Base-by-base conservation (phyloP, 1,139 yeast species). In the Taphrina flavorubra region DNA sequence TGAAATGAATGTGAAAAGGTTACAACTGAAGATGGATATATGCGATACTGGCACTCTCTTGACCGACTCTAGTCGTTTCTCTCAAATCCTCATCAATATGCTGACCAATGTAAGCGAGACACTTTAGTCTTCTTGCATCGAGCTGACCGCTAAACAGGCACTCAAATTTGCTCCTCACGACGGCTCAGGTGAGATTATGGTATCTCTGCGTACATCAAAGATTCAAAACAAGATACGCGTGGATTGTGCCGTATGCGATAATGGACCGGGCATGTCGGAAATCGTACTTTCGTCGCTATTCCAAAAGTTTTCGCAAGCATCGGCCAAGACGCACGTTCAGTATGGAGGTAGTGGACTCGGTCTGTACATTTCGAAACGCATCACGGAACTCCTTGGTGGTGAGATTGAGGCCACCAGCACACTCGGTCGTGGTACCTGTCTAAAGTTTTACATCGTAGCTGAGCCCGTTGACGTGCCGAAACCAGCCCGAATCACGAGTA, bases 301-400 rank as follows among this genome's bases (percentile, higher is more conserved):
- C 42, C 72, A 70, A 31, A 64, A 71, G 20, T 72, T 72, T 66
- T 70, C 73, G 5, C 72, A 72, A 42, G 71, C 70, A 49, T 67
- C 72, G n/a, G 73, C 74, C 25, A 68, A 68, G 40, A 72, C 74
- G 36, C 68, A 72, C 49, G 72, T 65, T 16, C 69, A 71, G 44
- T 72, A 72, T 51, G 74, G 74, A 20, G 74, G 72, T 10, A 51
- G 71, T 10, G 74, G 74, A 4, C 67, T 72, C 6, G 73, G 73
- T 31, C 66, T 72, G 39, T 72, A 69, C 58, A 71, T 72, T n/a
- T 70, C 73, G 55, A 70, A 73, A 14, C 67, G 68, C 47, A 56
- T 72, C n/a, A 72, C 72, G 25, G 73, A 71, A 62, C 68, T 61
- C 18, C 73, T 72, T 20, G 74, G 73, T 1, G 74, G 74, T 20